These are phyloP conservation scores for Nectriaceae sp. DNA, from an alignment of 2,329 filamentous ascomycete species.

Conservation along the genomic window DNA sequence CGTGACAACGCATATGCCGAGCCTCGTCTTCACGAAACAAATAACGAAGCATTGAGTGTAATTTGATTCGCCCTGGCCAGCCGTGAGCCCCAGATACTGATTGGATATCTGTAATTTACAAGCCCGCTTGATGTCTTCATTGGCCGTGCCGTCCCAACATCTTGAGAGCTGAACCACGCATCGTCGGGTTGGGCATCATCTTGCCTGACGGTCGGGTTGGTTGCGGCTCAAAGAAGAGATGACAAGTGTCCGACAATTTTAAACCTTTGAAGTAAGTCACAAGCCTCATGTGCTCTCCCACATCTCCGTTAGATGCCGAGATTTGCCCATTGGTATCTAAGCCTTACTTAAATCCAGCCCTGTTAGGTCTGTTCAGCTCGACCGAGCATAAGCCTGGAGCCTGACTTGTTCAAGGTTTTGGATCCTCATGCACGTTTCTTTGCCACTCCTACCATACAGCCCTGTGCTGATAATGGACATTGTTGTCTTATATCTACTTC, in stretches of 20 bases:
- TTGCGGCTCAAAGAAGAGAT: neutral
- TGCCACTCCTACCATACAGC: neutral
- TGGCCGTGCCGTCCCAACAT: neutral
- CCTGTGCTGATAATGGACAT: no score
- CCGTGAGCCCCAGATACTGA: neutral
- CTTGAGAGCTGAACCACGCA: neutral
- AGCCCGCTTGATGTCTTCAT: neutral
- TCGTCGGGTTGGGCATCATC: neutral
- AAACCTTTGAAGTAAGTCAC: neutral
- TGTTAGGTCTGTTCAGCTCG: neutral
- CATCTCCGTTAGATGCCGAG: neutral
- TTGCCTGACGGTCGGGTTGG: neutral
- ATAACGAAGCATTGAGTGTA: neutral
- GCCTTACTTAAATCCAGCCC: neutral
- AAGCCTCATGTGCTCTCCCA: neutral
- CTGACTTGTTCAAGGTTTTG: neutral
- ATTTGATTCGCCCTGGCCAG: neutral
- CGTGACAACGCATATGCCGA: neutral
- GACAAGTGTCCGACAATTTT: neutral
- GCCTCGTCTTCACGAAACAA: neutral
- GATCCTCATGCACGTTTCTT: neutral
- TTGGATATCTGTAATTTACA: neutral
- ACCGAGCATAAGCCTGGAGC: no score
- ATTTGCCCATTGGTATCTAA: neutral
- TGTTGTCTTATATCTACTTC: no score